Evolutionary conservation across 2,329 filamentous ascomycete species (phyloP).

Genomic region (Calonectria pauciramosa): DNA sequence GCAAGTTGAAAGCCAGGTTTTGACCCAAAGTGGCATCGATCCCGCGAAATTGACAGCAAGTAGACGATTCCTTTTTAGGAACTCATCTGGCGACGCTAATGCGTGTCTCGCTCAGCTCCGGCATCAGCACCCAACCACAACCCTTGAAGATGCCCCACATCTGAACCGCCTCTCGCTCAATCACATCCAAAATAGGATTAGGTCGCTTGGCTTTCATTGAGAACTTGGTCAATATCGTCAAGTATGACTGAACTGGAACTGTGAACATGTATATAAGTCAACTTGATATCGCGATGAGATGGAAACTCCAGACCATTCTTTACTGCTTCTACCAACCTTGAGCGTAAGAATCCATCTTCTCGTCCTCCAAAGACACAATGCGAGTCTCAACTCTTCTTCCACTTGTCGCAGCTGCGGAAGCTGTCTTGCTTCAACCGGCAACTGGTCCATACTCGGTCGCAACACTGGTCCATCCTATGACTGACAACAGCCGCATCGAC

Average conservation of each 20-base stretch:
- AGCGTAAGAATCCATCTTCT: background rate
- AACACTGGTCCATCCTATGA: slow-evolving; percentile 43
- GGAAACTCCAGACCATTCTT: background rate
- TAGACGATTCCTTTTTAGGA: slow-evolving; percentile 33
- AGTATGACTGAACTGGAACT: background rate
- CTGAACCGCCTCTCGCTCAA: slow-evolving; percentile 30
- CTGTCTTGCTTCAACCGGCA: slow-evolving; percentile 42
- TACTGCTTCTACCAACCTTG: background rate
- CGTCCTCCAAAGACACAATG: slow-evolving; percentile 32
- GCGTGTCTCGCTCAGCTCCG: background rate
- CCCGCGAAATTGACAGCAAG: slow-evolving; percentile 27
- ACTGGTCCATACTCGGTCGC: slow-evolving; percentile 49
- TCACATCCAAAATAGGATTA: slow-evolving; percentile 17
- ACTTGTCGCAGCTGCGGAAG: slow-evolving; percentile 34
- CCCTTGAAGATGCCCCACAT: background rate
- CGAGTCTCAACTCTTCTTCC: slow-evolving; percentile 29
- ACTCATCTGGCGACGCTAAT: slow-evolving; percentile 41
- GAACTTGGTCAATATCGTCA: background rate
- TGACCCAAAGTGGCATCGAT: slow-evolving; percentile 35
- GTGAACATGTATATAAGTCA: background rate
- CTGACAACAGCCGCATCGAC: slow-evolving; percentile 49
- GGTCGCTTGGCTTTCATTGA: background rate
- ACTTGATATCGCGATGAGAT: too few species aligned
- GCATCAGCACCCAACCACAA: background rate
- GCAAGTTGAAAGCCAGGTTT: slow-evolving; percentile 19